phyloP scores from a whole-genome alignment of 148 eudicot species.

The Camellia lanceoleosa region DNA sequence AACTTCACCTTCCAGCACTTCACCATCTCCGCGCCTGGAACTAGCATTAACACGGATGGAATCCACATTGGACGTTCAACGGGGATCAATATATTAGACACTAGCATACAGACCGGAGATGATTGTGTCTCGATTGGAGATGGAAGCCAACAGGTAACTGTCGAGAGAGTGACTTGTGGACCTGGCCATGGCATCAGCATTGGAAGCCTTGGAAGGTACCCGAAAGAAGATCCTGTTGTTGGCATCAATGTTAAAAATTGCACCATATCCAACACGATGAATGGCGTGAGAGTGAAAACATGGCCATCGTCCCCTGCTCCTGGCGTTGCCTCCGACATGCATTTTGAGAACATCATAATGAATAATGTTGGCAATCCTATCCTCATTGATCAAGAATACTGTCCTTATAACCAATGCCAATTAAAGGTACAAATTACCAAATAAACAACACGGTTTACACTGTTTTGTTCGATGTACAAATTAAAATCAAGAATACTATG shows the following conservation, averaged over 20 bases:
- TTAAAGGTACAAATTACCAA: neutral
- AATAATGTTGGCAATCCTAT: constrained; percentile 42
- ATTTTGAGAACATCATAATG: constrained; percentile 41
- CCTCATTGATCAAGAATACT: constrained; percentile 49
- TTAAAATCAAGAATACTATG: too few relatives aligned
- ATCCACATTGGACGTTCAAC: constrained; percentile 47
- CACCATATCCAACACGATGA: constrained; percentile 29
- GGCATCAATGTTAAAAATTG: constrained; percentile 36
- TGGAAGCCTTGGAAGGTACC: constrained; percentile 46
- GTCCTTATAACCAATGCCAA: constrained; percentile 32
- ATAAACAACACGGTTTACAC: too few relatives aligned
- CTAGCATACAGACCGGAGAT: constrained; percentile 39
- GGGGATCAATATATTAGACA: constrained; percentile 19
- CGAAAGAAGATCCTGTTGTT: constrained; percentile 27
- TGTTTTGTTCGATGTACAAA: too few relatives aligned
- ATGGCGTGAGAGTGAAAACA: constrained; percentile 55
- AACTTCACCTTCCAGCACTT: constrained; percentile 21
- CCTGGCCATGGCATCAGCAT: constrained; percentile 61
- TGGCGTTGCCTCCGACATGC: constrained; percentile 24
- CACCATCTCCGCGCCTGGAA: constrained; percentile 27
- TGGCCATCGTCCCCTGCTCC: constrained; percentile 30
- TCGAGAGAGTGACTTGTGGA: constrained; percentile 42
- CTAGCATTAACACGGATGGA: constrained; percentile 49
- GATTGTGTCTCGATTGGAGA: constrained; percentile 60
- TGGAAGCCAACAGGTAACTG: constrained; percentile 29